These are phyloP conservation scores for Vitrella brassicaformis DNA, from an alignment of 73 alveolate species.

Conservation along the genomic window DNA sequence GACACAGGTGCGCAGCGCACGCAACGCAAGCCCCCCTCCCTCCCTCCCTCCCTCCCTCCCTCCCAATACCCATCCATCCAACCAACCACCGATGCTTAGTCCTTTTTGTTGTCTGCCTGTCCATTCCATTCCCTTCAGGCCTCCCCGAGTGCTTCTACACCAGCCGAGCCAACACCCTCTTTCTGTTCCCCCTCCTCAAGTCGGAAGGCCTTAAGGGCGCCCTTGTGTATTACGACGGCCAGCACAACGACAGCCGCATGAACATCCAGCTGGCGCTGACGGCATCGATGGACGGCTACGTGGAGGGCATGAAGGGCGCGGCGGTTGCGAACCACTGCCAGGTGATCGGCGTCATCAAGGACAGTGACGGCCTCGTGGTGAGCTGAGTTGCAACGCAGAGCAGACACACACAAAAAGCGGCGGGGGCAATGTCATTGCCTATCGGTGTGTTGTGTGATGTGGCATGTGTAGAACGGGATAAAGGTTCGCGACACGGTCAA, in stretches of 20 bases:
- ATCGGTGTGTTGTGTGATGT: no score
- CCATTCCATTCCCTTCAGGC: neutral
- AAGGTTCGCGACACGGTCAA: constrained; percentile 43
- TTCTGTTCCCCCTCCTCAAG: neutral
- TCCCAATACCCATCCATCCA: no score
- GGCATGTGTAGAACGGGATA: no score
- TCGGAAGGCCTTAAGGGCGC: neutral
- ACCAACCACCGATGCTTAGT: no score
- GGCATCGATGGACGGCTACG: constrained; percentile 38
- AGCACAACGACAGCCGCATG: constrained; percentile 64
- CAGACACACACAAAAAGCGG: neutral
- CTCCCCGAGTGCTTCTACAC: neutral
- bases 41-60: constrained; percentile 14
- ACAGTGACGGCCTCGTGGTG: neutral
- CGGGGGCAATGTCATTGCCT: no score
- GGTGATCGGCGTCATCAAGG: constrained; percentile 4
- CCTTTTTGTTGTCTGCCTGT: neutral
- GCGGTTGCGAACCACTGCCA: constrained; percentile 57
- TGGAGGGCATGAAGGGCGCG: constrained; percentile 45
- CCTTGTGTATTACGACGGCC: constrained; percentile 53
- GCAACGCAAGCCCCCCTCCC: no score
- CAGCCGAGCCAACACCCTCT: neutral
- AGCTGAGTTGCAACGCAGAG: neutral
- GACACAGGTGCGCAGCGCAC: constrained; percentile 12
- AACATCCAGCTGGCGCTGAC: constrained; percentile 47